Evolutionary conservation across 2,329 filamentous ascomycete species (phyloP).

Genomic region (Colletotrichum horii): DNA sequence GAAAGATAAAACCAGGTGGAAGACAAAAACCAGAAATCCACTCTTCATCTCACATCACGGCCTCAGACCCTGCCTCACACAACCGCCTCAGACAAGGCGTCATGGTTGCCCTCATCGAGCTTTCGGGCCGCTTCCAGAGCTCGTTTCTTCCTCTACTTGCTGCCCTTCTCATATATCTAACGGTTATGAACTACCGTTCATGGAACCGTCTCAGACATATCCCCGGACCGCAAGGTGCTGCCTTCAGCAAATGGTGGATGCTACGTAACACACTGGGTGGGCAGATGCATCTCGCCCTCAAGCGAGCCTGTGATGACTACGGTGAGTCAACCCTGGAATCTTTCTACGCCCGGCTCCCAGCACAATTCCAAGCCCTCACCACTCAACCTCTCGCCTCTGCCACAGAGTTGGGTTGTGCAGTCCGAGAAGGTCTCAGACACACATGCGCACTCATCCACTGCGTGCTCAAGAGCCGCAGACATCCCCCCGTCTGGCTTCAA

Average conservation of each 20-base stretch:
- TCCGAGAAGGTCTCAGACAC: constrained; percentile 19
- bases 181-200: constrained; percentile 17
- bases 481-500: background rate
- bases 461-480: background rate
- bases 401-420: background rate
- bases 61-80: background rate
- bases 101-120: background rate
- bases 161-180: constrained; percentile 10
- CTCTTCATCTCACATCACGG: background rate
- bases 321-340: constrained; percentile 5
- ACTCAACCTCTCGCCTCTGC: background rate
- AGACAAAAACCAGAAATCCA: background rate
- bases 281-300: constrained; percentile 25
- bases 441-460: constrained; percentile 10
- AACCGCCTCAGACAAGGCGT: background rate
- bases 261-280: constrained; percentile 28
- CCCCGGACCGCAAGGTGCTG: constrained; percentile 36
- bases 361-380: background rate
- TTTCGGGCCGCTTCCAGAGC: background rate
- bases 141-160: background rate
- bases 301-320: constrained; percentile 23
- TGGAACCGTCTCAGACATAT: constrained; percentile 39
- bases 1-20: background rate
- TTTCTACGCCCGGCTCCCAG: background rate
- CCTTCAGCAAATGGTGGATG: constrained; percentile 38